These are phyloP conservation scores for Mycena venus DNA, from an alignment of 768 basidiomycete species.

Conservation along the genomic window DNA sequence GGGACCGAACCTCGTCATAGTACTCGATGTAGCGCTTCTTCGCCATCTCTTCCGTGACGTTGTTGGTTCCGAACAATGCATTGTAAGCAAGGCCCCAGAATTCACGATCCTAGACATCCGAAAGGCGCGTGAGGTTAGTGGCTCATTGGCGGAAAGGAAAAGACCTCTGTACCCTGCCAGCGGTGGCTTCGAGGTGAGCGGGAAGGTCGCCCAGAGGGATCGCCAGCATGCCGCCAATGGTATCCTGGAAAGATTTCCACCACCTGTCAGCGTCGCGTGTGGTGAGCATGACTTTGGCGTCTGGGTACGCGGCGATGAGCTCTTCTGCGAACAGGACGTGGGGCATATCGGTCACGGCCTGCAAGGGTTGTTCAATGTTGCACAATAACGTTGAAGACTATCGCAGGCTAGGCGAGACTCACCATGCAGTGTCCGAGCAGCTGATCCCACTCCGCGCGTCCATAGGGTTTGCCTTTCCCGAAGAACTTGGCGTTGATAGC, in stretches of 20 bases:
- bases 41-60: background rate
- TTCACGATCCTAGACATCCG: no score
- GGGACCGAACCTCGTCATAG: background rate
- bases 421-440: constrained; percentile 1
- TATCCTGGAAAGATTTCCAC: constrained; percentile 1
- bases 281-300: constrained; percentile 5
- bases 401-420: background rate
- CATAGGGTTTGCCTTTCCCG: constrained; percentile 1
- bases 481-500: constrained; percentile 8
- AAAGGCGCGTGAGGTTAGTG: no score
- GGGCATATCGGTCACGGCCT: constrained; percentile 15
- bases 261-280: background rate
- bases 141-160: no score
- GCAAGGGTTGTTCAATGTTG: background rate
- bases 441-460: constrained; percentile 9
- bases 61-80: background rate
- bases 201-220: background rate
- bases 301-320: constrained; percentile 7
- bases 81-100: background rate
- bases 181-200: background rate
- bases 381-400: no score
- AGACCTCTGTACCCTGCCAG: background rate
- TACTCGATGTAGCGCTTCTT: background rate
- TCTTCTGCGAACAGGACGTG: background rate
- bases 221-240: background rate